phyloP scores from a whole-genome alignment of 768 basidiomycete species.

The Lactarius hengduanensis region DNA sequence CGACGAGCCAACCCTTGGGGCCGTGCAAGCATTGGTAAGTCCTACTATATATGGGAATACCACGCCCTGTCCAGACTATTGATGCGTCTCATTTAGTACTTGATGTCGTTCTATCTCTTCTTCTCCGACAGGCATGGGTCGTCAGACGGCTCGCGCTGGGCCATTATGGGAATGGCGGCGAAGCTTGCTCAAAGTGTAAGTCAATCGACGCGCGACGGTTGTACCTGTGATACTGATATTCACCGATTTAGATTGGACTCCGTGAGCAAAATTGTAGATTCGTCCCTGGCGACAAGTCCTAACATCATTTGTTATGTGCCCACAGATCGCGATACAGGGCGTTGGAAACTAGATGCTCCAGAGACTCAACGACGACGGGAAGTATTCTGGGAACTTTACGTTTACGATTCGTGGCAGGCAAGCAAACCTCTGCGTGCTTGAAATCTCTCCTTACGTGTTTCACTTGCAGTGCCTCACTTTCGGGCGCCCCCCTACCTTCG shows the following conservation, averaged over 20 bases:
- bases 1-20: slow-evolving; percentile 59
- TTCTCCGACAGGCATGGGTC: slow-evolving; percentile 43
- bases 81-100: slow-evolving; percentile 42
- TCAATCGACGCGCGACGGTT: slow-evolving; percentile 18
- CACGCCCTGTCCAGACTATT: not conserved
- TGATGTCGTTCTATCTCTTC: slow-evolving; percentile 52
- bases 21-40: slow-evolving; percentile 64
- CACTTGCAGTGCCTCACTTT: slow-evolving; percentile 59
- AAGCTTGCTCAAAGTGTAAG: slow-evolving; percentile 67
- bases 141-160: slow-evolving; percentile 52
- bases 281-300: not conserved
- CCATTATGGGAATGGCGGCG: slow-evolving; percentile 68
- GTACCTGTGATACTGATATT: slow-evolving; percentile 26
- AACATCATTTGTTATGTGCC: slow-evolving; percentile 18
- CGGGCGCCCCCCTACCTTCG: slow-evolving; percentile 66
- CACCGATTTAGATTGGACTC: slow-evolving; percentile 53
- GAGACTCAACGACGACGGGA: slow-evolving; percentile 60
- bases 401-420: slow-evolving; percentile 72
- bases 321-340: slow-evolving; percentile 64
- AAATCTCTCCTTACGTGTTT: slow-evolving; percentile 13
- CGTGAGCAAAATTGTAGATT: slow-evolving; percentile 46
- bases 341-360: slow-evolving; percentile 56
- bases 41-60: not conserved
- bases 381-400: slow-evolving; percentile 61
- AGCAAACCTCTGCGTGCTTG: slow-evolving; percentile 16